Percentiles rank a stretch among this genome's conserved stretches.
These are phyloP conservation scores for Neurospora africana DNA, from an alignment of 495 filamentous ascomycete genomes.

Conservation along the genomic window DNA sequence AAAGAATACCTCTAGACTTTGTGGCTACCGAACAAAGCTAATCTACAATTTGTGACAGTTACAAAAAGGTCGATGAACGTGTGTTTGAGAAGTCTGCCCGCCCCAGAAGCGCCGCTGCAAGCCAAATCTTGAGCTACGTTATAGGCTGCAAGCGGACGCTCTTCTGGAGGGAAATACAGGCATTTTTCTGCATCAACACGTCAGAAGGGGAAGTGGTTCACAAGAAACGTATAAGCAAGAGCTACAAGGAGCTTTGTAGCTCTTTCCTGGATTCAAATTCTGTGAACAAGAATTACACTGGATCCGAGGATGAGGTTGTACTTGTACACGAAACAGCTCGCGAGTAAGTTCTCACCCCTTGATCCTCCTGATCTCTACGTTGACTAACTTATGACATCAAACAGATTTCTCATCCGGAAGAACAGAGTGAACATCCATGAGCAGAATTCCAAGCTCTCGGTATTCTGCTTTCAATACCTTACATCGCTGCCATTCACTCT, in stretches of 20 bases:
- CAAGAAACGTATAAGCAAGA: not conserved
- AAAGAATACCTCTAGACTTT: no score
- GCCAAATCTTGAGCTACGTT: not conserved
- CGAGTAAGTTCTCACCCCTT: not conserved
- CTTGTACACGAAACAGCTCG: not conserved
- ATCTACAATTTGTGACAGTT: not conserved
- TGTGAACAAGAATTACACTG: not conserved
- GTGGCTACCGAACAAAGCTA: not conserved
- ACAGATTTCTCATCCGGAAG: not conserved
- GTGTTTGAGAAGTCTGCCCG: not conserved
- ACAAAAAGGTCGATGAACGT: not conserved
- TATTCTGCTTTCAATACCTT: not conserved
- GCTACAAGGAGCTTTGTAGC: not conserved
- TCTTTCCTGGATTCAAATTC: not conserved
- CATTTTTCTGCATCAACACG: not conserved
- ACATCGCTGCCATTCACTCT: not conserved
- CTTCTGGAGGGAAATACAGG: not conserved
- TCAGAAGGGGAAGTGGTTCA: not conserved
- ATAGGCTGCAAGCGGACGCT: not conserved
- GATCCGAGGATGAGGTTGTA: not conserved
- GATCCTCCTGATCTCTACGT: not conserved
- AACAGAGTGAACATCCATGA: not conserved
- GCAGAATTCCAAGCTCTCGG: not conserved
- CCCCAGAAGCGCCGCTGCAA: not conserved
- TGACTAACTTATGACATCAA: not conserved